phyloP scores from a whole-genome alignment of 106 monocot genomes.

The Acorus gramineus region DNA sequence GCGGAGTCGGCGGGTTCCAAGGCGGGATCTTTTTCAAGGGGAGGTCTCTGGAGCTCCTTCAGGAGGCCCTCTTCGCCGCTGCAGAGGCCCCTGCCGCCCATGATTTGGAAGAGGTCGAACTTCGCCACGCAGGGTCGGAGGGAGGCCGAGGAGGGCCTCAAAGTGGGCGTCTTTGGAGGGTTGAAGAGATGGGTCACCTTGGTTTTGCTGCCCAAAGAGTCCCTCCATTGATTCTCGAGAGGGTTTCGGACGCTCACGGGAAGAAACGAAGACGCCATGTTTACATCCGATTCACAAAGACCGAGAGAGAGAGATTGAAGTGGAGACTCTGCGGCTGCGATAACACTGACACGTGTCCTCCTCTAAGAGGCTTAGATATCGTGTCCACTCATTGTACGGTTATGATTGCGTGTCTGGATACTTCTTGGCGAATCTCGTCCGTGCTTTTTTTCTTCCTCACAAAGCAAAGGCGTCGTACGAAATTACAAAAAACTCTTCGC shows the following conservation, averaged over 20 bases:
- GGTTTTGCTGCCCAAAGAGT: background rate
- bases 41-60: conserved; percentile 39
- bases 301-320: too few species aligned
- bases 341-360: too few species aligned
- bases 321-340: too few species aligned
- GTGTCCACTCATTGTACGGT: too few species aligned
- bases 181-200: background rate
- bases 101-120: conserved; percentile 49
- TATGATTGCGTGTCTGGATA: too few species aligned
- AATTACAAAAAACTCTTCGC: too few species aligned
- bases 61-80: conserved; percentile 61
- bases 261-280: conserved; percentile 15
- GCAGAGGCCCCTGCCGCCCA: conserved; percentile 87
- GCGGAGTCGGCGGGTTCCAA: background rate
- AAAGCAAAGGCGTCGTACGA: too few species aligned
- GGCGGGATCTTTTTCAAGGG: background rate
- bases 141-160: conserved; percentile 5
- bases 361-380: too few species aligned
- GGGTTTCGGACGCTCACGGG: conserved; percentile 16
- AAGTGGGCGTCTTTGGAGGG: background rate
- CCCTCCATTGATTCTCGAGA: background rate
- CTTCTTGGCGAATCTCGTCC: too few species aligned
- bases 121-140: conserved; percentile 16
- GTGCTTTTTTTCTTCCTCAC: too few species aligned
- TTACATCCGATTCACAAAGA: too few species aligned